Base-by-base conservation (phyloP, 2,329 filamentous ascomycete species). In the Colletotrichum tropicicola region DNA sequence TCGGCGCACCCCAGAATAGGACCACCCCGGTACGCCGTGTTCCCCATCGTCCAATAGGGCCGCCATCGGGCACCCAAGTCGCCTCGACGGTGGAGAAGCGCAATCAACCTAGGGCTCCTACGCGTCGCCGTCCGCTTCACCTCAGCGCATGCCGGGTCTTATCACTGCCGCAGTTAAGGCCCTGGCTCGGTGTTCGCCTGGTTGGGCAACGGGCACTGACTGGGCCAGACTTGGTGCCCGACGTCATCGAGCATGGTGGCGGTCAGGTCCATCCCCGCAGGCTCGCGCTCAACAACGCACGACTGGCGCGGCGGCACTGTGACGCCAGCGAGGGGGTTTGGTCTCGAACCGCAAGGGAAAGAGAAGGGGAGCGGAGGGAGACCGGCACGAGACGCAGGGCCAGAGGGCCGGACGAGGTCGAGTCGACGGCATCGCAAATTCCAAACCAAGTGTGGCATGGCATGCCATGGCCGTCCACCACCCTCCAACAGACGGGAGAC, bases 191-290 rank as follows among this genome's bases (percentile, higher is more conserved):
- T 25, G 51, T 19, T 37, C 59, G 21, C 23, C 45, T 65, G 44
- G 58, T 66, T 63, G 63, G 51, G 52, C 59, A 25, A 63, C 12
- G 30, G 32, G 44, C 27, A 44, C 51, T 49, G 51, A 47, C 51
- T 47, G 62, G 28, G 17, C 44, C 51, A 41, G 19, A 30, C 19
- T 66, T 53, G 63, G 32, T 53, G 41, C 58, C 59, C 63, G 63
- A 66, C 63, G 63, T 66, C 63, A 66, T 66, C 59, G 59, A 52
- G 35, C 63, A 64, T 61, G 39, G 45, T 64, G 45, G 59, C 63
- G 48, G 59, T 53, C 63, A 64, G 48, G 30, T 25, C 25, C 35
- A 53, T 54, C 59, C 52, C 59, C 51, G 39, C 63, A 44, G 30
- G 35, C 25, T 25, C 39, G 30, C 44, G 32, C 37, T 56, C 43